Evolutionary conservation across 73 alveolate species (phyloP).

Genomic region (Diophrys appendiculata): DNA sequence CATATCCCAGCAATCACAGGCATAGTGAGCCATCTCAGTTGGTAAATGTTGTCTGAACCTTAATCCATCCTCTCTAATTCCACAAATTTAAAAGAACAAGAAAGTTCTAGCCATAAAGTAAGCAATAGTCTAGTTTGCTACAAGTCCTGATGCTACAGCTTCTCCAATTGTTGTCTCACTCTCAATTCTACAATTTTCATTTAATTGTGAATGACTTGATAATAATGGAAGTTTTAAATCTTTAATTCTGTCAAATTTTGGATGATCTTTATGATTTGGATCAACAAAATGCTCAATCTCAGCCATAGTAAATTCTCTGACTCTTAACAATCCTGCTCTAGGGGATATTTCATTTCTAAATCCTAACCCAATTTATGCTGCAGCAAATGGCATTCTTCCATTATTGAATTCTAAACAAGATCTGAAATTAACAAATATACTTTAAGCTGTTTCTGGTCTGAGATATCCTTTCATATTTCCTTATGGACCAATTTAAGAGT

Average conservation of each 20-base stretch:
- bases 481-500: conserved; percentile 98
- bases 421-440: conserved; percentile 97
- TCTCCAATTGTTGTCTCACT: conserved; percentile 76
- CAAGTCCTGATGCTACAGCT: conserved; percentile 86
- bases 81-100: conserved; percentile 80
- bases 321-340: conserved; percentile 94
- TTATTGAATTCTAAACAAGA: conserved; percentile 92
- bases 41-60: conserved; percentile 97
- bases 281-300: conserved; percentile 98
- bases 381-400: conserved; percentile 98
- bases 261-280: conserved; percentile 89
- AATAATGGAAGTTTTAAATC: conserved; percentile 86
- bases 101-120: conserved; percentile 96
- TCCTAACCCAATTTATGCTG: conserved; percentile 98
- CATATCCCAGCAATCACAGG: conserved; percentile 99
- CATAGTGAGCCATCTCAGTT: conserved; percentile 99
- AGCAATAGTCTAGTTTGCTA: conserved; percentile 96
- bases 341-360: conserved; percentile 99
- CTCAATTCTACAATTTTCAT: conserved; percentile 23
- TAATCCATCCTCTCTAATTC: conserved; percentile 86
- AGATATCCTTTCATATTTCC: conserved; percentile 90
- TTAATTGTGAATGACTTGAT: conserved; percentile 68
- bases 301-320: conserved; percentile 99
- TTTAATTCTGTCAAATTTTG: conserved; percentile 79
- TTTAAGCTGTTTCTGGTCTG: conserved; percentile 99